Conservation (phyloP, 176 grass and related monocot genomes). For the Aegilops umbellulata region DNA sequence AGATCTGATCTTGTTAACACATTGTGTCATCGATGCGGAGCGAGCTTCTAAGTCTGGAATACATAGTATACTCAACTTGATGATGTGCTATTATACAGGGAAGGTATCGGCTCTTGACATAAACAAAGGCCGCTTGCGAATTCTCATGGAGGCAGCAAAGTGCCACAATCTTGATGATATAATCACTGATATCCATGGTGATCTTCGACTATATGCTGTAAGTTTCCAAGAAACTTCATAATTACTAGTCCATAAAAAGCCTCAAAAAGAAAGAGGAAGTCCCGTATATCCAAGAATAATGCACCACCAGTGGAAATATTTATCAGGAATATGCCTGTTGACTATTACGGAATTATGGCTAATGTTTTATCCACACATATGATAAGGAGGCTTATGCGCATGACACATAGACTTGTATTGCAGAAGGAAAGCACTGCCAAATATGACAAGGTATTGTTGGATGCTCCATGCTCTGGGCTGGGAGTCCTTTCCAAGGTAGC, state of each 20-base stretch:
- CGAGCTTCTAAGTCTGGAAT: background rate
- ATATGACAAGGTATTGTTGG: conserved; percentile 87
- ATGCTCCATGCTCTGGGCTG: conserved; percentile 87
- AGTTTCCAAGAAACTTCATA: conserved; percentile 34
- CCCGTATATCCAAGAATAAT: background rate
- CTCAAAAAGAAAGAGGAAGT: background rate
- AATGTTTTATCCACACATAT: conserved; percentile 13
- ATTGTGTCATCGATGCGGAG: background rate
- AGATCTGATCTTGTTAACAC: conserved; percentile 1
- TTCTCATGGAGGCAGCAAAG: conserved; percentile 77
- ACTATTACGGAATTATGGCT: background rate
- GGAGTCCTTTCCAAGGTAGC: conserved; percentile 94
- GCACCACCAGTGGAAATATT: conserved; percentile 26
- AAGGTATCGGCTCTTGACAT: conserved; percentile 82
- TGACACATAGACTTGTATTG: conserved; percentile 34
- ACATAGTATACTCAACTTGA: conserved; percentile 8
- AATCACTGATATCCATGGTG: conserved; percentile 62
- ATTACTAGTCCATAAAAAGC: background rate
- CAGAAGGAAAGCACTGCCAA: conserved; percentile 49
- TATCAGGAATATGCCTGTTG: conserved; percentile 1
- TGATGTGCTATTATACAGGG: conserved; percentile 46
- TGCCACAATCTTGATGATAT: conserved; percentile 57
- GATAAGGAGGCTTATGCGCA: conserved; percentile 1
- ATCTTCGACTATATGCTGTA: conserved; percentile 85
- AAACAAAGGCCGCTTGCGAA: conserved; percentile 88